These are phyloP conservation scores for Schwanniomyces polymorphus DNA, from an alignment of 805 yeast species.

Conservation along the genomic window DNA sequence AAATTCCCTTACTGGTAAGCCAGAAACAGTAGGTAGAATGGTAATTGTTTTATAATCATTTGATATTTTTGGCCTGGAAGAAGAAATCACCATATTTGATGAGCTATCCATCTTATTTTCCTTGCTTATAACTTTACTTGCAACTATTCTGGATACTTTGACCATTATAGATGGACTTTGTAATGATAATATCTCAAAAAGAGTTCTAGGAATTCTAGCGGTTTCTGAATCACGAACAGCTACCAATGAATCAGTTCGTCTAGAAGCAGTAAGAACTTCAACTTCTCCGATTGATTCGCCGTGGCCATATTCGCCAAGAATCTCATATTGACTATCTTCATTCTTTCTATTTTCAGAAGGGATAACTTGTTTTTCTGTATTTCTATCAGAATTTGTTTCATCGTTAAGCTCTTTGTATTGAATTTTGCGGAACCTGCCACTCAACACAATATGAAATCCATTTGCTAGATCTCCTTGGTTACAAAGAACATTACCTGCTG, in stretches of 20 bases:
- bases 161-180: constrained; percentile 90
- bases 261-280: constrained; percentile 82
- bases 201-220: constrained; percentile 86
- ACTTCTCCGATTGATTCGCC: constrained; percentile 95
- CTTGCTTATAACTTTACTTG: constrained; percentile 44
- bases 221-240: constrained; percentile 94
- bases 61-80: constrained; percentile 26
- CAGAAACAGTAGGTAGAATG: constrained; percentile 73
- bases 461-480: constrained; percentile 85
- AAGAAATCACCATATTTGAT: constrained; percentile 21
- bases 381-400: constrained; percentile 8
- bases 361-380: constrained; percentile 6
- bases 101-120: constrained; percentile 6
- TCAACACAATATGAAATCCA: constrained; percentile 85
- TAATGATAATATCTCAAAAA: constrained; percentile 81
- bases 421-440: constrained; percentile 81
- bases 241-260: constrained; percentile 66
- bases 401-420: constrained; percentile 23
- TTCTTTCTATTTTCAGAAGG: constrained; percentile 6
- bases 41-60: constrained; percentile 79
- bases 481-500: constrained; percentile 81
- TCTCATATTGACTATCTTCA: constrained; percentile 16
- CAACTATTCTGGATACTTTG: constrained; percentile 84
- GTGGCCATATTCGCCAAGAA: constrained; percentile 82
- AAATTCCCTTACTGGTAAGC: constrained; percentile 85